A percentile compares a stretch with the other conserved stretches of the same genome.
phyloP scores from a whole-genome alignment of 73 alveolate genomes.

The Paramecium sonneborni region DNA sequence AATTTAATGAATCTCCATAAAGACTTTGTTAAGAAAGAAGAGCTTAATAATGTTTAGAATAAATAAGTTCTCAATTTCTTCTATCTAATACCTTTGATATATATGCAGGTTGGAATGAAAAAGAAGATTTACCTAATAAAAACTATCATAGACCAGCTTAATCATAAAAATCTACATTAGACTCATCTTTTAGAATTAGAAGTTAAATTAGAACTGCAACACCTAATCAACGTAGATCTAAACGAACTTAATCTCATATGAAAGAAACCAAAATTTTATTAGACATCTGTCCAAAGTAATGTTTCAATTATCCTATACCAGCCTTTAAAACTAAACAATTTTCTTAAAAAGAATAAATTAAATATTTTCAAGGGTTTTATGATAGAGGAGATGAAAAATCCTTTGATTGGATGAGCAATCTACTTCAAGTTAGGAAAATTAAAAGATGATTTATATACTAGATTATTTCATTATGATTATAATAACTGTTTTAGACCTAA shows the following conservation, averaged over 20 bases:
- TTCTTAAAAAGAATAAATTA: constrained; percentile 34
- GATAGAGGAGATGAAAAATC: constrained; percentile 3
- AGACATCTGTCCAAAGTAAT: neutral
- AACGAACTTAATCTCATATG: constrained; percentile 17
- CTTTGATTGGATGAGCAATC: constrained; percentile 1
- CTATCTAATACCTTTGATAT: constrained; percentile 14
- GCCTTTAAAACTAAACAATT: constrained; percentile 13
- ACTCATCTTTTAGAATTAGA: neutral
- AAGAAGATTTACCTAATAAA: neutral
- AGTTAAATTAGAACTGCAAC: neutral
- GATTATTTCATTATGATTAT: neutral
- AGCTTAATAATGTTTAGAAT: constrained; percentile 38
- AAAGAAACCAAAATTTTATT: neutral
- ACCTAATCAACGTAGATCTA: neutral
- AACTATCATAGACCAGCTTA: neutral
- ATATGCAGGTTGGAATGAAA: constrained; percentile 28
- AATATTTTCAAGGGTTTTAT: constrained; percentile 27
- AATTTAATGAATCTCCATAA: constrained; percentile 35
- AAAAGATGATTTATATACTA: neutral
- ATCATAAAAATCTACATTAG: constrained; percentile 2
- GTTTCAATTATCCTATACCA: neutral
- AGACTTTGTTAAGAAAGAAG: constrained; percentile 21
- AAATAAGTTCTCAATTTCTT: neutral
- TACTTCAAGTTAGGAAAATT: neutral
- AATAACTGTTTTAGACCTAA: neutral